Base-by-base conservation (phyloP, 225 moss, liverwort and hornwort species). In the Sphagnum contortum region DNA sequence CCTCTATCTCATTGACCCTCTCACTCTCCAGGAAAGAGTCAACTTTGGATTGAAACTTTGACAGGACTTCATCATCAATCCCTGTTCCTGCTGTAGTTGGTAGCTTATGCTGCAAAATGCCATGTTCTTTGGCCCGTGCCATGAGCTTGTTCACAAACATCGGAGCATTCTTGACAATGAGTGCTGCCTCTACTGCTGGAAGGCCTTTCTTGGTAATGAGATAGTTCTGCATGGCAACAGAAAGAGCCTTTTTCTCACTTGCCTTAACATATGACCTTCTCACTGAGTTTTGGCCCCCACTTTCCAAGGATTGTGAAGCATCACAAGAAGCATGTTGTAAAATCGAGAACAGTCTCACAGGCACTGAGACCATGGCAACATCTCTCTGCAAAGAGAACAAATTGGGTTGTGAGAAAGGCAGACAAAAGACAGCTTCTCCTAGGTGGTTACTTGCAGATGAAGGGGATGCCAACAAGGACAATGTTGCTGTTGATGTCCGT, bases 131-230 rank as follows among this genome's bases (percentile, higher is more conserved):
- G 5, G 67, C 67, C 47, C 12, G 57, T 8, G 48, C 57, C 44
- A 67, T 45, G 47, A 67, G 67, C 46, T 67, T 67, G 45, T 58
- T 48, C 55, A 67, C 9, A 44, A 57, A 67, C 10, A 4, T 44
- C 5, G 67, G 67, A 12, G 67, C 67, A 49, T 58, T 67, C 9
- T 57, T 57, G n/a, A 67, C 67, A 9, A 67, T 67, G 14, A 9
- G n/a, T 46, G 57, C 57, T n/a, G 57, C 67, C 10, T 66, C 55
- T 9, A 47, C 29, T 59, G 48, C 57, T 10, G 57, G 57, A 44
- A 66, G 10, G 12, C 58, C 12, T 8, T 67, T 67, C 6, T 59
- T 59, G 9, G 8, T 44, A 49, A 67, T 49, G 44, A 67, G 58
- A 59, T 67, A 13, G 14, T 58, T 67, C 3, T 67, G 48, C 49